phyloP scores from a whole-genome alignment of 805 yeast species.

The Candida insectorum region DNA sequence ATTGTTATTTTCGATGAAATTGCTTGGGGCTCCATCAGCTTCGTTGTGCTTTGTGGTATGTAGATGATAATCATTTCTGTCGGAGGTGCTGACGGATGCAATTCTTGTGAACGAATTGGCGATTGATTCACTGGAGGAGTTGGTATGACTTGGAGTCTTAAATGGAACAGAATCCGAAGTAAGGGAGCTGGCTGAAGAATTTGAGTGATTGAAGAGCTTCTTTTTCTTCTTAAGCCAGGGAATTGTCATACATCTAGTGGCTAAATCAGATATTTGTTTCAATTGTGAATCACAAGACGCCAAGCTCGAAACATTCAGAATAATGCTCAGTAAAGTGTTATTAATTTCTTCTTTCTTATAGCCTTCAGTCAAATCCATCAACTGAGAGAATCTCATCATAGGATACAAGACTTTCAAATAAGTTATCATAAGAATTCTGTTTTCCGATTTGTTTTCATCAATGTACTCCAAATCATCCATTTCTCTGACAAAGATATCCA shows the following conservation, averaged over 20 bases:
- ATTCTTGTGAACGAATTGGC: constrained; percentile 24
- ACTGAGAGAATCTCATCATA: constrained; percentile 61
- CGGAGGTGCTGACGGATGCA: constrained; percentile 35
- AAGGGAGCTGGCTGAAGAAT: constrained; percentile 15
- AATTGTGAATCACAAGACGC: constrained; percentile 5
- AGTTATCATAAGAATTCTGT: constrained; percentile 43
- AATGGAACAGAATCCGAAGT: constrained; percentile 1
- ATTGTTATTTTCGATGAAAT: constrained; percentile 21
- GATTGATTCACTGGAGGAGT: constrained; percentile 18
- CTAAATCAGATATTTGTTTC: constrained; percentile 26
- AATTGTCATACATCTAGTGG: constrained; percentile 30
- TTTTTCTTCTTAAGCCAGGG: constrained; percentile 27
- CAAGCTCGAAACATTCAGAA: constrained; percentile 1
- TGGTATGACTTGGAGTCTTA: constrained; percentile 1
- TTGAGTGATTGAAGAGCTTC: constrained; percentile 1
- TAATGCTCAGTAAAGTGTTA: constrained; percentile 49
- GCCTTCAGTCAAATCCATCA: constrained; percentile 42
- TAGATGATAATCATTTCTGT: constrained; percentile 32
- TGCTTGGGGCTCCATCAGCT: constrained; percentile 1
- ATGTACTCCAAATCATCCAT: constrained; percentile 61
- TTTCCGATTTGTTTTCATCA: constrained; percentile 55
- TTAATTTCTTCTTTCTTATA: constrained; percentile 58
- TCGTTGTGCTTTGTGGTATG: constrained; percentile 27
- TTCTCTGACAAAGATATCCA: constrained; percentile 81
- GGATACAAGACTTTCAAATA: constrained; percentile 75